Percentiles rank a stretch among this genome's conserved stretches.
phyloP scores from a whole-genome alignment of 371 early-diverging fungal species.

The Mucor piriformis region DNA sequence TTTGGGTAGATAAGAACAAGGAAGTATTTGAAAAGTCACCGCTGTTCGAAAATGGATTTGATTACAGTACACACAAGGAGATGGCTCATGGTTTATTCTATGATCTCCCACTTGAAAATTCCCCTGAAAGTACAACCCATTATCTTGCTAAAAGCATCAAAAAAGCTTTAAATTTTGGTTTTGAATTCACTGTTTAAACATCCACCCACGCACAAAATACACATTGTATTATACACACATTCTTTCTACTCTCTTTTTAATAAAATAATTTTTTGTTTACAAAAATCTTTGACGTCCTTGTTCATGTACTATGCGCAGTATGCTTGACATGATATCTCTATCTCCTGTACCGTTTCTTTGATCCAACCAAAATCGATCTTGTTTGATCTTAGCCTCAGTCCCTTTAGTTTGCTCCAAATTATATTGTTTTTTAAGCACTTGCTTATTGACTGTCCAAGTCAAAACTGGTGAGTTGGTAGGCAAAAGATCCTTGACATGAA shows the following conservation, averaged over 20 bases:
- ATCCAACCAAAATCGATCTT: conserved; percentile 52
- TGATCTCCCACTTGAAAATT: conserved; percentile 74
- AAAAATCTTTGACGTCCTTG: conserved; percentile 25
- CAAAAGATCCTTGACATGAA: conserved; percentile 34
- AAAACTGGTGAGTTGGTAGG: conserved; percentile 30
- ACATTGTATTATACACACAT: neutral
- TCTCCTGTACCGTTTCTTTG: conserved; percentile 42
- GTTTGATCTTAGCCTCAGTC: conserved; percentile 22
- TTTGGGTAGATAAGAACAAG: conserved; percentile 60
- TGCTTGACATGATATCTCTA: conserved; percentile 36
- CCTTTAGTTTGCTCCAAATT: conserved; percentile 17
- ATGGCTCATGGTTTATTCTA: conserved; percentile 77
- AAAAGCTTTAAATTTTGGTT: neutral
- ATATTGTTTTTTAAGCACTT: conserved; percentile 22
- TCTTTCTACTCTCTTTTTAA: neutral
- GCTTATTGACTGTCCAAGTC: conserved; percentile 43
- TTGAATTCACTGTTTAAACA: neutral
- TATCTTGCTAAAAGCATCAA: conserved; percentile 49
- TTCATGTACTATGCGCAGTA: conserved; percentile 42
- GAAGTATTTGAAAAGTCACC: conserved; percentile 26
- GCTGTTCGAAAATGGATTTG: conserved; percentile 34
- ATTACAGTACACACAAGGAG: conserved; percentile 64
- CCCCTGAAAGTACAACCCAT: conserved; percentile 66
- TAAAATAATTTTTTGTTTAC: neutral
- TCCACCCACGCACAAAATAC: neutral